Percentiles rank a stretch among this genome's conserved stretches.
Evolutionary conservation across 75 land plant species (phyloP).

Genomic region (Gnetum montanum): DNA sequence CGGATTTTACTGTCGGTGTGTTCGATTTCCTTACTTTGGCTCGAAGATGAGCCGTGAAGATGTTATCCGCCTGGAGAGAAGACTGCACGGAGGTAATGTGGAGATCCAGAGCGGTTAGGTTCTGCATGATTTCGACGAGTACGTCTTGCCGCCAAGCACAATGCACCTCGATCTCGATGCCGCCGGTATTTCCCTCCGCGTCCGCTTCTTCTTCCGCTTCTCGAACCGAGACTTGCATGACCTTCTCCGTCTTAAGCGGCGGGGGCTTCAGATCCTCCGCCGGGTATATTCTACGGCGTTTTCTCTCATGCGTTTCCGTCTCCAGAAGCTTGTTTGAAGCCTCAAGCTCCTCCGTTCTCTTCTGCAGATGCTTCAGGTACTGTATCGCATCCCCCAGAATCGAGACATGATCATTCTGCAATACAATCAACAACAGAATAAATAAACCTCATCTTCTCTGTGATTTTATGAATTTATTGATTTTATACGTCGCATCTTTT

Average conservation of each 20-base stretch:
- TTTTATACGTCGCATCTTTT: no score
- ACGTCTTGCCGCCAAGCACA: conserved; percentile 51
- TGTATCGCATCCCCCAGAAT: conserved; percentile 65
- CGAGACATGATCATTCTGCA: conserved; percentile 61
- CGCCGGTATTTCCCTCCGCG: conserved; percentile 25
- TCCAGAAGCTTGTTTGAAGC: conserved; percentile 19
- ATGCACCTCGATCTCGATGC: conserved; percentile 28
- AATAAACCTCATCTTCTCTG: no score
- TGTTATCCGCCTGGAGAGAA: conserved; percentile 25
- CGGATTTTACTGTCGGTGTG: no score
- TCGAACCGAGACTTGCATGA: not conserved
- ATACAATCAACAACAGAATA: not conserved
- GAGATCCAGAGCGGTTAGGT: conserved; percentile 33
- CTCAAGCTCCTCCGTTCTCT: conserved; percentile 62
- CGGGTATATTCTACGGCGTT: not conserved
- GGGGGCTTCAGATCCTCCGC: not conserved
- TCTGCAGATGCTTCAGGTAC: conserved; percentile 60
- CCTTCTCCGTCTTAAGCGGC: not conserved
- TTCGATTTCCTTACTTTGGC: conserved; percentile 44
- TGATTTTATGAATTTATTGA: no score
- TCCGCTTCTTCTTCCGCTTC: conserved; percentile 14
- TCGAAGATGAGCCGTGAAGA: conserved; percentile 30
- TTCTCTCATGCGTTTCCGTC: conserved; percentile 5
- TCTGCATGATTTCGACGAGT: conserved; percentile 50
- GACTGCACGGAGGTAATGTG: conserved; percentile 51